phyloP scores from a whole-genome alignment of 805 yeast species.

The Barnettozyma botsteinii region DNA sequence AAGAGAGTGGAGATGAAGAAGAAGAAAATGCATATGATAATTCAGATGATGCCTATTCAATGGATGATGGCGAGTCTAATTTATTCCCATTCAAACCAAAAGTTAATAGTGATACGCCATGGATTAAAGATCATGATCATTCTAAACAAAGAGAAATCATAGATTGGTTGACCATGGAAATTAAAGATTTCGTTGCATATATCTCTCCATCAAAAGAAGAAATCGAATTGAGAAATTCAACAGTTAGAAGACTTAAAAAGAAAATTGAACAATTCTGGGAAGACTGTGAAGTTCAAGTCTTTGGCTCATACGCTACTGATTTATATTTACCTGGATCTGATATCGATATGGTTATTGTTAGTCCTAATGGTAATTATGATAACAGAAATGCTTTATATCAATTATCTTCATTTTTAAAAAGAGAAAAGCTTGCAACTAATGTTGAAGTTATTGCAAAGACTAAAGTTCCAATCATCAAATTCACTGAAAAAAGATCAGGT shows the following conservation, averaged over 20 bases:
- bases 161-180: constrained; percentile 83
- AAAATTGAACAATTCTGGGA: constrained; percentile 62
- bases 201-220: constrained; percentile 81
- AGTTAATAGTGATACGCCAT: constrained; percentile 44
- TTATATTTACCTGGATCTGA: constrained; percentile 92
- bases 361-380: constrained; percentile 52
- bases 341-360: constrained; percentile 84
- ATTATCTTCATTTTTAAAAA: constrained; percentile 63
- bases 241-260: constrained; percentile 53
- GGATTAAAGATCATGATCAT: constrained; percentile 78
- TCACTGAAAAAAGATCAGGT: constrained; percentile 63
- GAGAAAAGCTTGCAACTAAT: constrained; percentile 54
- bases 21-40: too few species aligned
- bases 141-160: constrained; percentile 70
- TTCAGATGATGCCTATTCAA: constrained; percentile 24
- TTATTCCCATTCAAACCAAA: constrained; percentile 9
- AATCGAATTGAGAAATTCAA: constrained; percentile 56
- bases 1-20: too few species aligned
- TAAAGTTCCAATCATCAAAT: constrained; percentile 90
- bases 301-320: constrained; percentile 94
- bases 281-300: constrained; percentile 72
- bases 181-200: constrained; percentile 76
- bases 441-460: constrained; percentile 87
- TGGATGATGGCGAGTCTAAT: constrained; percentile 23
- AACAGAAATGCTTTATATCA: constrained; percentile 63